A percentile compares a stretch with the other conserved stretches of the same genome.
Conservation (phyloP, 208 protist species). For the Strigomonas galati region DNA sequence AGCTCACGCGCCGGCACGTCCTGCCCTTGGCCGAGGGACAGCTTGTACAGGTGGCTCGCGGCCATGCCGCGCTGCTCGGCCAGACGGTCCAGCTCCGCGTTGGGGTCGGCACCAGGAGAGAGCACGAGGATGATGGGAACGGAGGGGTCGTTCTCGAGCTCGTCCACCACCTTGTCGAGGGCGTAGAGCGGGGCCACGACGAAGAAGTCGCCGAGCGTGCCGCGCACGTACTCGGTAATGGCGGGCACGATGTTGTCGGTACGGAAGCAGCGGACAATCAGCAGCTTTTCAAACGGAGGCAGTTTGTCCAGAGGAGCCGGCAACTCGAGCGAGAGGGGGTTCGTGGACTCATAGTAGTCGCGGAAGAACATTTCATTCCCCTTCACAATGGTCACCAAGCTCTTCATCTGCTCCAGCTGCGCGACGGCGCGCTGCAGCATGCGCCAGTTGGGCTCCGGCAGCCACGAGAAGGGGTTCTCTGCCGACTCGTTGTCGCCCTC, state of each 20-base stretch:
- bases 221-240: slow-evolving; percentile 89
- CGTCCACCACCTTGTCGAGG: slow-evolving; percentile 86
- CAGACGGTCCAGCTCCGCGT: slow-evolving; percentile 92
- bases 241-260: slow-evolving; percentile 95
- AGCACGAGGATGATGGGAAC: slow-evolving; percentile 97
- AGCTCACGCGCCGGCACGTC: slow-evolving; percentile 87
- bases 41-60: slow-evolving; percentile 78
- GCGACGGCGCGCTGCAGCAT: slow-evolving; percentile 63
- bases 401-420: slow-evolving; percentile 62
- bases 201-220: slow-evolving; percentile 75
- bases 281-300: slow-evolving; percentile 81
- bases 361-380: slow-evolving; percentile 62
- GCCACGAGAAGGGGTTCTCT: slow-evolving; percentile 77
- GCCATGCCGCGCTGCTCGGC: slow-evolving; percentile 89
- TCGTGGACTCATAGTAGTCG: slow-evolving; percentile 84
- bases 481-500: slow-evolving; percentile 28
- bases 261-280: slow-evolving; percentile 93
- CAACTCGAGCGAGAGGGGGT: slow-evolving; percentile 72
- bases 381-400: slow-evolving; percentile 37
- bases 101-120: slow-evolving; percentile 97
- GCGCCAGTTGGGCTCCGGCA: slow-evolving; percentile 89
- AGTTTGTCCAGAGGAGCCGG: slow-evolving; percentile 62
- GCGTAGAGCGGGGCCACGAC: slow-evolving; percentile 94
- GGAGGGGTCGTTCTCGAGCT: slow-evolving; percentile 82
- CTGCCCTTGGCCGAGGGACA: slow-evolving; percentile 97